Percentiles rank a stretch among this genome's conserved stretches.
Evolutionary conservation across 768 basidiomycete genomes (phyloP).

Genomic region (Fistulinella prunicolor): DNA sequence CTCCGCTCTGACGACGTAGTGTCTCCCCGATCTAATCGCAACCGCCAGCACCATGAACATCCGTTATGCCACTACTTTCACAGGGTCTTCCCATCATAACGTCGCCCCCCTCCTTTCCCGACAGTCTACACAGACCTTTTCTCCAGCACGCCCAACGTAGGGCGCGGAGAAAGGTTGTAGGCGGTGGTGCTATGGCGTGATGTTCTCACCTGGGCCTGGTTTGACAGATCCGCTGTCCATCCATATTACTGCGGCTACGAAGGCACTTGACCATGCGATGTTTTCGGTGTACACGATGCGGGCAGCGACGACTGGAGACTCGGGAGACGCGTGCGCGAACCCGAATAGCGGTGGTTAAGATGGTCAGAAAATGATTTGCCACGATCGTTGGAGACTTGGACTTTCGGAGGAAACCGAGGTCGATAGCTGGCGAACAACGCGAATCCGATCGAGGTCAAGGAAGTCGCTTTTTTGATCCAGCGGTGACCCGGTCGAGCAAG

Average conservation of each 20-base stretch:
- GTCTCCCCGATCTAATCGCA: neutral
- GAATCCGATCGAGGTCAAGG: no score
- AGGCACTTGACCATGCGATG: neutral
- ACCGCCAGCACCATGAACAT: neutral
- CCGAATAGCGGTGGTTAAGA: no score
- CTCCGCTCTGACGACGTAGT: neutral
- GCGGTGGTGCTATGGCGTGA: constrained; percentile 1
- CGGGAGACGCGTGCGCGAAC: no score
- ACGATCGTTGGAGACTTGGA: no score
- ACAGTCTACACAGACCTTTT: constrained; percentile 8
- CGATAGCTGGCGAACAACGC: no score
- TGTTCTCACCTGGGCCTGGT: neutral
- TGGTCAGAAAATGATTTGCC: no score
- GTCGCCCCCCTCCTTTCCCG: neutral
- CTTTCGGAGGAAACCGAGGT: no score
- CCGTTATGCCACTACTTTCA: neutral
- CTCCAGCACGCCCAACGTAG: constrained; percentile 17
- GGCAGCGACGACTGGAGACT: no score
- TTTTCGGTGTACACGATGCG: neutral
- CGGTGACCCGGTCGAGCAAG: no score
- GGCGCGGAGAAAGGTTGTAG: constrained; percentile 12
- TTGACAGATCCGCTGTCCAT: neutral
- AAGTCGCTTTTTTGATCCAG: no score
- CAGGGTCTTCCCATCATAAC: neutral
- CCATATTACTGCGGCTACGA: neutral